Conservation (phyloP, 805 yeast genomes). For the Blastobotrys attinorum region DNA sequence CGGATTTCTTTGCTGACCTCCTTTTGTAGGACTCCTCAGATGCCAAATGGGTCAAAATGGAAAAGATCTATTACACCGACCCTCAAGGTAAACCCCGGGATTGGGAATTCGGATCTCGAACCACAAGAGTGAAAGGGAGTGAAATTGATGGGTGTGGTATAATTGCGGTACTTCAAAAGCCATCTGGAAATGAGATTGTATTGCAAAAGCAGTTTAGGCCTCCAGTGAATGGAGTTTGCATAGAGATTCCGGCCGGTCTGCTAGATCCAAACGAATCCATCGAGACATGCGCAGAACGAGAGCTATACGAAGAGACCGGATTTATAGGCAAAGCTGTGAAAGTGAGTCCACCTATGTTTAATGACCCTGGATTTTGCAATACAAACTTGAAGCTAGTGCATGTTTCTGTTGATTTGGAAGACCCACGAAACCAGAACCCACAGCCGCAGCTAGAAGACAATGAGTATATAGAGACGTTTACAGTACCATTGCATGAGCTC, state of each 20-base stretch:
- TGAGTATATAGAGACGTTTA: conserved; percentile 87
- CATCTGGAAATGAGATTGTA: conserved; percentile 45
- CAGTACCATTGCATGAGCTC: conserved; percentile 49
- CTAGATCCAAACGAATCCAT: conserved; percentile 77
- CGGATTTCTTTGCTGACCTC: neutral
- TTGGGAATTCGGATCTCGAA: conserved; percentile 88
- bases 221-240: conserved; percentile 79
- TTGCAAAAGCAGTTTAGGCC: conserved; percentile 90
- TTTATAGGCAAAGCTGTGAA: conserved; percentile 57
- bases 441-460: conserved; percentile 73
- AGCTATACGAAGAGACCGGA: conserved; percentile 88
- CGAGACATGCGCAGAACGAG: conserved; percentile 78
- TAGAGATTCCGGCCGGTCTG: conserved; percentile 94
- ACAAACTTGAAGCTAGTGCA: conserved; percentile 77
- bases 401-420: conserved; percentile 64
- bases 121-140: conserved; percentile 56
- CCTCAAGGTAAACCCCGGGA: conserved; percentile 43
- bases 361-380: conserved; percentile 86
- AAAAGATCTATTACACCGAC: conserved; percentile 36
- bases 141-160: conserved; percentile 84
- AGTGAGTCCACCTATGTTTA: conserved; percentile 44
- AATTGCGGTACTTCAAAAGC: conserved; percentile 55
- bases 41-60: conserved; percentile 55
- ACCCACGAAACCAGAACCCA: conserved; percentile 61
- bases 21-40: conserved; percentile 30